These are phyloP conservation scores for Chamaenerion angustifolium DNA, from an alignment of 345 rosid species.

Conservation along the genomic window DNA sequence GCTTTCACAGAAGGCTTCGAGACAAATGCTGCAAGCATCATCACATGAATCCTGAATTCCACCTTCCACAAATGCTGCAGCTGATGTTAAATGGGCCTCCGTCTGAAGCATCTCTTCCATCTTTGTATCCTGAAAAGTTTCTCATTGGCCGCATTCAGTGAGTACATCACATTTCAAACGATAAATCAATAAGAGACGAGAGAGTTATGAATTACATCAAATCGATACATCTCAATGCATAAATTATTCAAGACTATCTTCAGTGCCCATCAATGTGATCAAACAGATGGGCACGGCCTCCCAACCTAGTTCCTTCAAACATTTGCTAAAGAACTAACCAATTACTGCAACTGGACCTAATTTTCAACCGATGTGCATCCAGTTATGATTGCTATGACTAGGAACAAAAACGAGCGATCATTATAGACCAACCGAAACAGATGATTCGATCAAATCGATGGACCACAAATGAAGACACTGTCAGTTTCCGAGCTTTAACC, in stretches of 20 bases:
- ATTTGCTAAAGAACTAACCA: too few relatives aligned
- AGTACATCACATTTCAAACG: too few relatives aligned
- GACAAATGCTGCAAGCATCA: slow-evolving; percentile 97
- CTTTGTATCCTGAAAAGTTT: slow-evolving; percentile 2
- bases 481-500: background rate
- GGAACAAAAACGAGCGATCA: too few relatives aligned
- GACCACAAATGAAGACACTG: background rate
- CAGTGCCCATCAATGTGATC: too few relatives aligned
- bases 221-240: too few relatives aligned
- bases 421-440: background rate
- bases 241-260: too few relatives aligned
- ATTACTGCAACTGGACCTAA: too few relatives aligned
- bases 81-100: slow-evolving; percentile 51
- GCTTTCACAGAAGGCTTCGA: slow-evolving; percentile 62
- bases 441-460: background rate
- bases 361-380: too few relatives aligned
- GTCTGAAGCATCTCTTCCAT: slow-evolving; percentile 5
- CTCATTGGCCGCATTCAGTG: background rate
- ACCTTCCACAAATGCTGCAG: slow-evolving; percentile 95
- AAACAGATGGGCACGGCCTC: too few relatives aligned
- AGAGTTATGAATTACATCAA: too few relatives aligned
- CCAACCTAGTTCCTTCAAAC: too few relatives aligned
- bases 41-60: slow-evolving; percentile 96
- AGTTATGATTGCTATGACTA: too few relatives aligned
- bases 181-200: background rate